phyloP scores from a whole-genome alignment of 768 basidiomycete genomes.

The Xerocomus spinulosus region DNA sequence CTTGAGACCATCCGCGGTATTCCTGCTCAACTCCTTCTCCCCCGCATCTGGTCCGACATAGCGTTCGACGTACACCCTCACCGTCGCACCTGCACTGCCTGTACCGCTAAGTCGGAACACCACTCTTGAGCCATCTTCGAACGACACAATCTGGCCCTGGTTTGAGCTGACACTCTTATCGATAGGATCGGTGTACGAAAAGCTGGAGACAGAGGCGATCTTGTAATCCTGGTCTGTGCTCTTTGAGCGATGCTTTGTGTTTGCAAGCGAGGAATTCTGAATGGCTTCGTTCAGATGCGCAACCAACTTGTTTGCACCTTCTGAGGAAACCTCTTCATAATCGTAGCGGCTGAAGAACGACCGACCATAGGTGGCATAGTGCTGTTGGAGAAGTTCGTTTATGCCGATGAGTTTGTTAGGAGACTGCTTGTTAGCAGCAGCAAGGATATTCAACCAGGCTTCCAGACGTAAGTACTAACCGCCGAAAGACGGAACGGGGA shows the following conservation, averaged over 20 bases:
- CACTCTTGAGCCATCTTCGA: conserved; percentile 88
- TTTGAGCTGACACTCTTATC: conserved; percentile 90
- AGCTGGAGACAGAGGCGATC: conserved; percentile 75
- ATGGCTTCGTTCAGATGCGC: conserved; percentile 69
- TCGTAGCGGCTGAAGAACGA: conserved; percentile 99
- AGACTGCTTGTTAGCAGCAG: conserved; percentile 76
- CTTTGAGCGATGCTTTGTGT: conserved; percentile 61
- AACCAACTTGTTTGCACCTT: conserved; percentile 85
- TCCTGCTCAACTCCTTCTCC: conserved; percentile 60
- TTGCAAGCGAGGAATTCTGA: conserved; percentile 59
- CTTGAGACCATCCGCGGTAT: conserved; percentile 86
- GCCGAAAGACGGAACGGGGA: conserved; percentile 3
- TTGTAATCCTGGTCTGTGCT: conserved; percentile 69
- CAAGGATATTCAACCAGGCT: conserved; percentile 95
- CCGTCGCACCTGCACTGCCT: conserved; percentile 93
- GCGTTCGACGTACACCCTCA: conserved; percentile 93
- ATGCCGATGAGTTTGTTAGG: conserved; percentile 79
- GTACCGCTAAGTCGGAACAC: conserved; percentile 97
- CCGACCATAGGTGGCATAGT: conserved; percentile 91
- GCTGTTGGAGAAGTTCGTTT: conserved; percentile 82
- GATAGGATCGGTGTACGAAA: conserved; percentile 98
- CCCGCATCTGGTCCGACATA: conserved; percentile 73
- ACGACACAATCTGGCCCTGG: conserved; percentile 92
- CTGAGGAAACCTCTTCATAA: conserved; percentile 95
- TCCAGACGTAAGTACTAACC: conserved; percentile 1